These are phyloP conservation scores for Trametes cingulata DNA, from an alignment of 768 basidiomycete genomes.

Conservation along the genomic window DNA sequence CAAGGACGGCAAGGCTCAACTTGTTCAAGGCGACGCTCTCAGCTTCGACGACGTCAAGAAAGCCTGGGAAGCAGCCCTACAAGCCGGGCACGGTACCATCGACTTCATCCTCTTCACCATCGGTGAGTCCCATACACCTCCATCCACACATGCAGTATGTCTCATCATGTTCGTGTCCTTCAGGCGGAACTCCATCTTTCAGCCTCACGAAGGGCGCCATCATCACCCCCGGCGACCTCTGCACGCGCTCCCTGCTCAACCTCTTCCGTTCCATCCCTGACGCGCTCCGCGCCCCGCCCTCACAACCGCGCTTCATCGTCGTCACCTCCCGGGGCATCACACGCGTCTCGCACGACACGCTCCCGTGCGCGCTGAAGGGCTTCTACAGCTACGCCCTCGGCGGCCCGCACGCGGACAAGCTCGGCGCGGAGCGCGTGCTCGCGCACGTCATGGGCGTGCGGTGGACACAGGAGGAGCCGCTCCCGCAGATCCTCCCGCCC, in stretches of 20 bases:
- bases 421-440: conserved; percentile 54
- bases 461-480: conserved; percentile 51
- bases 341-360: conserved; percentile 39
- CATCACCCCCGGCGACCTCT: conserved; percentile 55
- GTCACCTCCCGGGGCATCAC: conserved; percentile 57
- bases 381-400: conserved; percentile 49
- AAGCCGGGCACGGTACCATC: conserved; percentile 34
- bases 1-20: conserved; percentile 48
- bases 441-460: conserved; percentile 50
- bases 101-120: conserved; percentile 63
- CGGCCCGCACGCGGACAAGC: conserved; percentile 59
- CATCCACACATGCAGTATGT: neutral
- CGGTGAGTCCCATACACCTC: conserved; percentile 40
- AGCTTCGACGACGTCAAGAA: conserved; percentile 49
- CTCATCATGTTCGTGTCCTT: neutral
- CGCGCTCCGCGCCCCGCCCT: conserved; percentile 26
- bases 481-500: conserved; percentile 42
- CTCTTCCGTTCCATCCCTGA: conserved; percentile 53
- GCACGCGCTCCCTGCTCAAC: conserved; percentile 58
- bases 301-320: conserved; percentile 52
- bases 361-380: conserved; percentile 51
- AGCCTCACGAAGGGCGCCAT: conserved; percentile 47
- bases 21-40: conserved; percentile 64
- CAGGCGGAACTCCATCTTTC: conserved; percentile 53
- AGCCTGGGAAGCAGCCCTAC: conserved; percentile 46